phyloP scores from a whole-genome alignment of 495 filamentous ascomycete species.

The Neurospora tetrasperma region DNA sequence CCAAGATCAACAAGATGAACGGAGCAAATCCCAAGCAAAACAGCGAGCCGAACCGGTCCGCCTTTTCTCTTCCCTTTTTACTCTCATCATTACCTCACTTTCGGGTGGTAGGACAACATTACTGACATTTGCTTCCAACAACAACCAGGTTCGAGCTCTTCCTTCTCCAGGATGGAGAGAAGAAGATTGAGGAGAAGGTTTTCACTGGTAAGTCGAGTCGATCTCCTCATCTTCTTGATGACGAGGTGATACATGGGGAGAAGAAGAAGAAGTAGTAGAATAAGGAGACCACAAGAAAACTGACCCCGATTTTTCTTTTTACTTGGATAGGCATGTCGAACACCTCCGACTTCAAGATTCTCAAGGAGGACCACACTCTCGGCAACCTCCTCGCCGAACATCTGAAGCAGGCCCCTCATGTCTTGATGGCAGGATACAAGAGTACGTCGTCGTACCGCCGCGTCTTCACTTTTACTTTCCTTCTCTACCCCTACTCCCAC shows the following conservation, averaged over 20 bases:
- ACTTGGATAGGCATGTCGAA: conserved; percentile 54
- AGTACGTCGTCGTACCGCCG: conserved; percentile 31
- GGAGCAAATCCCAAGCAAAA: neutral
- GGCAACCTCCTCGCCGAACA: conserved; percentile 78
- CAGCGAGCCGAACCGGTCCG: neutral
- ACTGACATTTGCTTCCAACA: conserved; percentile 11
- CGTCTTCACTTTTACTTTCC: neutral
- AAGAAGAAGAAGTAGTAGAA: neutral
- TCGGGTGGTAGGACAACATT: neutral
- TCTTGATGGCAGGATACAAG: conserved; percentile 83
- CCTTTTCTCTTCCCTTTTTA: neutral
- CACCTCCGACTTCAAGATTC: conserved; percentile 80
- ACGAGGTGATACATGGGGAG: neutral
- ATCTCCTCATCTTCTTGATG: no score
- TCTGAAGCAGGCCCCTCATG: conserved; percentile 66
- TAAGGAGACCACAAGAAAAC: no score
- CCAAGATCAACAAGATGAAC: neutral
- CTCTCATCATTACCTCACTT: neutral
- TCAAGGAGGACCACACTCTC: conserved; percentile 95
- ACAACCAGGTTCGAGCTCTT: conserved; percentile 77
- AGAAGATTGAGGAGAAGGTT: conserved; percentile 75
- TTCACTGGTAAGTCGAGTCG: conserved; percentile 62
- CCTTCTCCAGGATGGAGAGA: conserved; percentile 74
- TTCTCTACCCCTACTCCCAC: no score
- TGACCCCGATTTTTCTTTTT: no score